Evolutionary conservation across 805 yeast genomes (phyloP), one percentile per base, ranked within the genome.

Genomic region (Saccharomycopsis javanensis): DNA sequence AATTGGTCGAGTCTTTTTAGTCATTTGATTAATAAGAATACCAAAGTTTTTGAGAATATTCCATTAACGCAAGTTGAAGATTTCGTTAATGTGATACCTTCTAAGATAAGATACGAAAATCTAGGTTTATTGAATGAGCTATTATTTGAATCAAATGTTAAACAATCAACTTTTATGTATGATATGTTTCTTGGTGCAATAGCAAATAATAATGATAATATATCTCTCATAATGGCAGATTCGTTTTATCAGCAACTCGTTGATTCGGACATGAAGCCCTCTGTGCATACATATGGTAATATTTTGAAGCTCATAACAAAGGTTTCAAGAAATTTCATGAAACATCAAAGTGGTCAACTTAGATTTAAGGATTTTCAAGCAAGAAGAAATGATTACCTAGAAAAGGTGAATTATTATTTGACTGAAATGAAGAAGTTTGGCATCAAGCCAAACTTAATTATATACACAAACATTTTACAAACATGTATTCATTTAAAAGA

Each of bases 391-490:
- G 15, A 16, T 2, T 50, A 56, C 63, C 58, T 79, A 50, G 66
- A 61, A 1, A 71, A 70, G 51, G 74, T 80, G 51, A 74, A 78
- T 54, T 55, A 64, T 2, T 65, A 69, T 30, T 61, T 79, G 38
- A 55, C 61, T 1, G 72, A 71, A 59, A 76, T 80, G 76, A 68
- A 69, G 38, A 58, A 60, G 5, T 37, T 60, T n/a, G 74, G 71
- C 1, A 58, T 79, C 4, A 70, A 70, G 46, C 82, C 83, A 3
- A 70, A 77, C 15, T 66, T 72, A 4, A 65, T 67, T 3, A 71
- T 83, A 1, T 82, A 81, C 62, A 76, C 85, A 2, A 79, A 80
- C 45, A 74, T 85, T 5, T 65, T 88, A 46, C 82, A 83, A 60
- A 75, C 87, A 25, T 80, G 85, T 64, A 80, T 82, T 5, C 75